Conservation (phyloP, 2,329 filamentous ascomycete genomes). For the Colletotrichum sp. region DNA sequence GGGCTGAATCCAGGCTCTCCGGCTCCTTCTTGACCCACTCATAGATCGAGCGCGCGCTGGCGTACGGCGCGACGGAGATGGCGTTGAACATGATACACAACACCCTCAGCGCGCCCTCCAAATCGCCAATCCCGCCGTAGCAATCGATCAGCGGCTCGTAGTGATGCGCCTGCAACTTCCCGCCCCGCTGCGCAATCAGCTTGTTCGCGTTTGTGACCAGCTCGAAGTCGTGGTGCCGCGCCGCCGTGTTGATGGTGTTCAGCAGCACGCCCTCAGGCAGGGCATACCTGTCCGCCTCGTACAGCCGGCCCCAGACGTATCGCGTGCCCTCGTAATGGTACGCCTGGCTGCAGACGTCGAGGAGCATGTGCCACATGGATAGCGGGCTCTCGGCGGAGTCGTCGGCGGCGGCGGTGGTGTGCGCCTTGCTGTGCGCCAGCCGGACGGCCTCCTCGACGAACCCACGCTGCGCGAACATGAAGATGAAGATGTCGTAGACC, state of each 20-base stretch:
- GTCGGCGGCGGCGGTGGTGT: conserved; percentile 25
- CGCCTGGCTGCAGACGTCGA: conserved; percentile 75
- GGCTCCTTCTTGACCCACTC: conserved; percentile 54
- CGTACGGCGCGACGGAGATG: conserved; percentile 59
- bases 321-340: conserved; percentile 68
- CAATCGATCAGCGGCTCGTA: conserved; percentile 81
- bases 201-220: conserved; percentile 76
- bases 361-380: conserved; percentile 70
- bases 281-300: conserved; percentile 57
- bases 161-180: conserved; percentile 68
- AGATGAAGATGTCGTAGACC: conserved; percentile 81
- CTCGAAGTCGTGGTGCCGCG: conserved; percentile 68
- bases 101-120: conserved; percentile 70
- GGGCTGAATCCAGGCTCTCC: conserved; percentile 53
- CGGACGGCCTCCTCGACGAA: conserved; percentile 80
- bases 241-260: conserved; percentile 74
- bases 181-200: conserved; percentile 62
- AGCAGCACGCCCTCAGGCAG: conserved; percentile 69
- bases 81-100: conserved; percentile 76
- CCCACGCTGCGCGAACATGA: conserved; percentile 71
- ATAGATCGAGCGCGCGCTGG: conserved; percentile 69
- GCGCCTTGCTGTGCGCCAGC: conserved; percentile 64
- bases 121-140: conserved; percentile 64
- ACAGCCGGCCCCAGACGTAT: conserved; percentile 68
- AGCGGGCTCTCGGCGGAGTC: conserved; percentile 34